Percentiles rank a stretch among this genome's conserved stretches.
Evolutionary conservation across 73 alveolate genomes (phyloP).

Genomic region (Paramecium primaurelia): DNA sequence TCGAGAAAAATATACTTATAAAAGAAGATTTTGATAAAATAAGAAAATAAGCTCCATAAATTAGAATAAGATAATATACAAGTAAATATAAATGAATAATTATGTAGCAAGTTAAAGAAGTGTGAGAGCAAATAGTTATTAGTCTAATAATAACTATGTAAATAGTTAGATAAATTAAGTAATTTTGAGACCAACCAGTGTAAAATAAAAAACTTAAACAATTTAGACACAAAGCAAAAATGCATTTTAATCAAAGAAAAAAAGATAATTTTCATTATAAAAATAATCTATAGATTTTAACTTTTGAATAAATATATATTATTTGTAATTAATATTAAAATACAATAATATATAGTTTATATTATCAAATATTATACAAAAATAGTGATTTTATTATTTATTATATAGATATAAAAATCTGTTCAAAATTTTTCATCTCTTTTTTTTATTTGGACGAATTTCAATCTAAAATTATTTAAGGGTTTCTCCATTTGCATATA

Average conservation of each 20-base stretch:
- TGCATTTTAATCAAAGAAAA: neutral
- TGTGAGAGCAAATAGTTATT: neutral
- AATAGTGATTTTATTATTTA: neutral
- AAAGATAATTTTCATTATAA: neutral
- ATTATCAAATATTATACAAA: neutral
- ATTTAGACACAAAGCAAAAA: neutral
- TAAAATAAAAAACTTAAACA: neutral
- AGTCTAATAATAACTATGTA: neutral
- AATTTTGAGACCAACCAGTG: neutral
- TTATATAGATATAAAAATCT: neutral
- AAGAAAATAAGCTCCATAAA: neutral
- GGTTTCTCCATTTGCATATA: constrained; percentile 21
- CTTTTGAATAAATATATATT: neutral
- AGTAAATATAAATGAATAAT: neutral
- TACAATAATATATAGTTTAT: neutral
- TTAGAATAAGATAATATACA: constrained; percentile 3
- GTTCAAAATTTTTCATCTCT: neutral
- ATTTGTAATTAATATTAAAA: neutral
- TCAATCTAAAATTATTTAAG: neutral
- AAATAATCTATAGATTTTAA: neutral
- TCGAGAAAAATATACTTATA: neutral
- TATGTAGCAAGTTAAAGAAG: neutral
- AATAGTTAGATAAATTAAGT: neutral
- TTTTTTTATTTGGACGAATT: constrained; percentile 6
- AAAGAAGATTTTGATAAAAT: neutral